Conservation (phyloP, 176 grass and related monocot species). For the Thinopyrum elongatum region DNA sequence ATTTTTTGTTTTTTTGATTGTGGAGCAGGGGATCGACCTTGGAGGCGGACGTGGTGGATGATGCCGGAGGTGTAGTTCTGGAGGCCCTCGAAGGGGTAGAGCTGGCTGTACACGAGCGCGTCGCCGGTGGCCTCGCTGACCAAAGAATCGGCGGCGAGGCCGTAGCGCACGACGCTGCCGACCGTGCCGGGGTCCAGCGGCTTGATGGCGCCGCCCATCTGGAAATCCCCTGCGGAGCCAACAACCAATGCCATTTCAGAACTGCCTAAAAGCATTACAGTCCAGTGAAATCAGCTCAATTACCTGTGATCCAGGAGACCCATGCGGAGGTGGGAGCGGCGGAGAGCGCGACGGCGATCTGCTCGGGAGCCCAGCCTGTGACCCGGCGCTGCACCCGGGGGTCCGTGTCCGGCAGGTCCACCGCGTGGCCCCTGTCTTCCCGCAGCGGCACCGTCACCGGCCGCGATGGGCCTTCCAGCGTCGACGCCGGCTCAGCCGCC, state of each 20-base stretch:
- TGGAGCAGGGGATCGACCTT: slow-evolving; percentile 18
- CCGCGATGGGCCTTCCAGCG: slow-evolving; percentile 44
- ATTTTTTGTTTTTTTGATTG: neutral
- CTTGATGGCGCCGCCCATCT: slow-evolving; percentile 56
- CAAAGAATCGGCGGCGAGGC: slow-evolving; percentile 41
- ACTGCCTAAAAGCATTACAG: neutral
- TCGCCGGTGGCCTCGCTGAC: slow-evolving; percentile 45
- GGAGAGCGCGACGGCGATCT: slow-evolving; percentile 76
- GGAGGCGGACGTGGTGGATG: slow-evolving; percentile 82
- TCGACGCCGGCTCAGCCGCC: slow-evolving; percentile 41
- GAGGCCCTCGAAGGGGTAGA: slow-evolving; percentile 80
- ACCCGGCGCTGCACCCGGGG: slow-evolving; percentile 55
- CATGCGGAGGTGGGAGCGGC: slow-evolving; percentile 61
- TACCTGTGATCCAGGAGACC: slow-evolving; percentile 92
- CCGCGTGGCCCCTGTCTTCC: slow-evolving; percentile 48
- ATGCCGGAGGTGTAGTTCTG: slow-evolving; percentile 91
- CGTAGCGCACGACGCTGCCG: slow-evolving; percentile 65
- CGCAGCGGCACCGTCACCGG: slow-evolving; percentile 54
- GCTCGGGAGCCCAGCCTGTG: slow-evolving; percentile 64
- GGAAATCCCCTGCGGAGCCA: slow-evolving; percentile 47
- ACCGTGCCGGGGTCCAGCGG: slow-evolving; percentile 51
- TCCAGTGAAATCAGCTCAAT: neutral
- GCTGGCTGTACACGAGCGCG: slow-evolving; percentile 80
- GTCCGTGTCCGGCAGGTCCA: slow-evolving; percentile 73
- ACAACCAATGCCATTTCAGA: neutral